phyloP scores from a whole-genome alignment of 768 basidiomycete genomes.

The Phanerodontia chrysosporium region DNA sequence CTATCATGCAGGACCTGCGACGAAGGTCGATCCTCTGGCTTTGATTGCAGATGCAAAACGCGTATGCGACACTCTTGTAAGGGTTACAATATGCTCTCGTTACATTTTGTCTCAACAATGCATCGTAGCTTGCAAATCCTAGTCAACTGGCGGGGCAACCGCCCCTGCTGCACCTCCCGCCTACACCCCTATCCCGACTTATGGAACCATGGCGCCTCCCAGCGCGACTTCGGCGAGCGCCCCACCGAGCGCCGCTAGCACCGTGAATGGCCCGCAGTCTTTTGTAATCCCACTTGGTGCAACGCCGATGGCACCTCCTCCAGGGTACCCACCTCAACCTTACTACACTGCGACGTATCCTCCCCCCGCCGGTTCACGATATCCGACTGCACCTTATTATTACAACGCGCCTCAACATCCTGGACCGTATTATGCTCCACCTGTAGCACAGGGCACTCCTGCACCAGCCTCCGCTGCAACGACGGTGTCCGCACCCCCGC shows the following conservation, averaged over 20 bases:
- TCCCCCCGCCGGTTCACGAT: conserved; percentile 34
- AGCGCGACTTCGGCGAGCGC: conserved; percentile 26
- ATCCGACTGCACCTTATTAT: conserved; percentile 64
- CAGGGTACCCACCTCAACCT: conserved; percentile 20
- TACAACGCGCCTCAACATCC: conserved; percentile 38
- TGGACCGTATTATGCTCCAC: conserved; percentile 19
- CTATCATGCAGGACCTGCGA: conserved; percentile 67
- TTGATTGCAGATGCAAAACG: conserved; percentile 77
- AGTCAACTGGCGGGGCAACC: conserved; percentile 63
- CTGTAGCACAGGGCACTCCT: conserved; percentile 7
- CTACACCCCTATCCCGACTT: conserved; percentile 25
- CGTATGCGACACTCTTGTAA: conserved; percentile 72
- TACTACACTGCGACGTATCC: conserved; percentile 39
- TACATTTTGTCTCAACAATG: neutral
- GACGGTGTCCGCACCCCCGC: conserved; percentile 16
- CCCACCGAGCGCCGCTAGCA: conserved; percentile 32
- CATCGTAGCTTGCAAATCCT: conserved; percentile 64
- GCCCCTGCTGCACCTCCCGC: conserved; percentile 33
- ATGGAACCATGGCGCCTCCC: conserved; percentile 24
- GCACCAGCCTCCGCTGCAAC: conserved; percentile 16
- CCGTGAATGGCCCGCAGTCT: conserved; percentile 68
- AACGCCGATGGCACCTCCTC: conserved; percentile 41
- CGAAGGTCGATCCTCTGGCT: conserved; percentile 66
- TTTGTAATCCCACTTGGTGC: conserved; percentile 66
- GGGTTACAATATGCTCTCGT: conserved; percentile 14